Conservation (phyloP, 225 moss, liverwort and hornwort genomes). For the Asterella californica region DNA sequence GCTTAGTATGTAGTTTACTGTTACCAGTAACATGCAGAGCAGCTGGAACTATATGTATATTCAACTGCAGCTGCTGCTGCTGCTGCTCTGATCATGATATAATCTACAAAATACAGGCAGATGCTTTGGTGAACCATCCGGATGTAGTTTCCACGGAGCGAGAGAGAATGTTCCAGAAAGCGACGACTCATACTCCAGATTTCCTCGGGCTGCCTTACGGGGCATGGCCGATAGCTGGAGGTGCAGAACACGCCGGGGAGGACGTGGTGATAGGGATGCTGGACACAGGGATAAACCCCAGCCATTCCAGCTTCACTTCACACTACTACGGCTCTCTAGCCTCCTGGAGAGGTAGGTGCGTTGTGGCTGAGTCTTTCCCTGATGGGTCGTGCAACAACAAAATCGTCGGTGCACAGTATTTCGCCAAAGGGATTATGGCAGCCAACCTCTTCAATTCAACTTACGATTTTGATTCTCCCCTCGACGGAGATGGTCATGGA, state of each 20-base stretch:
- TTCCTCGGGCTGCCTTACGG: conserved; percentile 75
- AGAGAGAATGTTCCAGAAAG: conserved; percentile 60
- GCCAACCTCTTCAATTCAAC: conserved; percentile 49
- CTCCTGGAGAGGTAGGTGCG: conserved; percentile 59
- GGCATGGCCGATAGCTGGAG: conserved; percentile 66
- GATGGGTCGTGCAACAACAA: conserved; percentile 43
- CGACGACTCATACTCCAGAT: conserved; percentile 82
- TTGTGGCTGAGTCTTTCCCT: conserved; percentile 38
- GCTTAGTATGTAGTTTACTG: too few relatives aligned
- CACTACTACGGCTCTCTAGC: conserved; percentile 41
- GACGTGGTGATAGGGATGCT: conserved; percentile 84
- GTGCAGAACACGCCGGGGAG: conserved; percentile 73
- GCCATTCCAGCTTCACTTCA: conserved; percentile 61
- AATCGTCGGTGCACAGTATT: conserved; percentile 44
- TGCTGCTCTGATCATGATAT: neutral
- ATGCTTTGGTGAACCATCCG: conserved; percentile 54
- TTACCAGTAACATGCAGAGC: too few relatives aligned
- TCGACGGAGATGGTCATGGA: conserved; percentile 55
- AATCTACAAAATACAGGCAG: conserved; percentile 38
- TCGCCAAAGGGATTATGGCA: conserved; percentile 42
- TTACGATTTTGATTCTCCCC: conserved; percentile 45
- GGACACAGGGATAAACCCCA: conserved; percentile 82
- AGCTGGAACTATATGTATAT: neutral
- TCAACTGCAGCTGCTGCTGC: too few relatives aligned
- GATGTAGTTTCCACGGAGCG: conserved; percentile 65